These are phyloP conservation scores for Hyphodiscus sp. DNA, from an alignment of 2,329 filamentous ascomycete genomes.

Conservation along the genomic window DNA sequence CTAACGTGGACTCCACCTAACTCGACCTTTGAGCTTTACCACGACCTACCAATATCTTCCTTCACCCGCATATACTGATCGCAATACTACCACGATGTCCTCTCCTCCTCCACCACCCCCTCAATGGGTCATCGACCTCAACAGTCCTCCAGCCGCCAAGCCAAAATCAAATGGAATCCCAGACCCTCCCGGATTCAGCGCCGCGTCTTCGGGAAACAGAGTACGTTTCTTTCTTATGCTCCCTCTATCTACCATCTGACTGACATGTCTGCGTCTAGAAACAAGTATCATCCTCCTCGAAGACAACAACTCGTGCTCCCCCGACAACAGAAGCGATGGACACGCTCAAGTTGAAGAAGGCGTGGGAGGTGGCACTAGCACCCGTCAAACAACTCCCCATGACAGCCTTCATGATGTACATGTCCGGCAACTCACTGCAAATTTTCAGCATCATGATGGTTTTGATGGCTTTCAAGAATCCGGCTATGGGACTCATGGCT, in stretches of 20 bases:
- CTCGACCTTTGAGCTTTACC: neutral
- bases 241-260: neutral
- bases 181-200: constrained; percentile 80
- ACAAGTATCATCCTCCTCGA: constrained; percentile 30
- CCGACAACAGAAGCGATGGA: constrained; percentile 83
- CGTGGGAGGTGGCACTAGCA: constrained; percentile 92
- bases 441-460: constrained; percentile 99
- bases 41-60: neutral
- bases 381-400: constrained; percentile 93
- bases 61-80: neutral
- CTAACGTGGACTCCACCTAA: neutral
- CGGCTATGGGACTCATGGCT: constrained; percentile 73
- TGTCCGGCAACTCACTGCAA: constrained; percentile 96
- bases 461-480: constrained; percentile 97
- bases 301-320: constrained; percentile 49
- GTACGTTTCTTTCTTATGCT: constrained; percentile 31
- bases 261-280: constrained; percentile 27
- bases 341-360: constrained; percentile 94
- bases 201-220: constrained; percentile 46
- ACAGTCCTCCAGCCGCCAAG: constrained; percentile 59
- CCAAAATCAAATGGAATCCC: constrained; percentile 62
- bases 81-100: constrained; percentile 25
- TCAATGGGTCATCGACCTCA: constrained; percentile 78
- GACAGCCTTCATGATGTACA: constrained; percentile 99
- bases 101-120: constrained; percentile 47